Conservation (phyloP, 495 filamentous ascomycete species). For the Podospora comata region DNA sequence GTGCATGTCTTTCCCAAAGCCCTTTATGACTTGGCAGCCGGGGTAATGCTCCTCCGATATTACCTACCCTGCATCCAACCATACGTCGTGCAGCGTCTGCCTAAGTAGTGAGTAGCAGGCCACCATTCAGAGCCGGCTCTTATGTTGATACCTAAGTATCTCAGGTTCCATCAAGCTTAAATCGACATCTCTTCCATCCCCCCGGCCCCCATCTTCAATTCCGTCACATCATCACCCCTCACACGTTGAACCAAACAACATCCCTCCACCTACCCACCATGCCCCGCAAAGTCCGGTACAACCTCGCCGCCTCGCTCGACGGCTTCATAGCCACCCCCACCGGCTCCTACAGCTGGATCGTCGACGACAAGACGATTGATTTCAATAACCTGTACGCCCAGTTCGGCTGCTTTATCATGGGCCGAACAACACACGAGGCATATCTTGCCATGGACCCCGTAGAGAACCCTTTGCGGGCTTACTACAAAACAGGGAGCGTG, state of each 20-base stretch:
- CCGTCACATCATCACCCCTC: neutral
- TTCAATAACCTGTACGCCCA: neutral
- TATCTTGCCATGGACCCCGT: neutral
- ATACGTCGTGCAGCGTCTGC: neutral
- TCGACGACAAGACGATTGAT: constrained; percentile 18
- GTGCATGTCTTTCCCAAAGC: too few species aligned
- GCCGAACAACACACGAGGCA: neutral
- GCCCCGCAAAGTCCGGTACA: neutral
- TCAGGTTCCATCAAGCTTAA: too few species aligned
- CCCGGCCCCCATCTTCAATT: neutral
- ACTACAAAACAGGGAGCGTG: neutral
- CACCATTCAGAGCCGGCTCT: neutral
- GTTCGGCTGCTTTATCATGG: neutral
- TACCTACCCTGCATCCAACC: neutral
- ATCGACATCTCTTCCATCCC: too few species aligned
- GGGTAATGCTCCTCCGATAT: neutral
- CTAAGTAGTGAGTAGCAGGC: neutral
- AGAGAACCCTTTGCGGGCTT: neutral
- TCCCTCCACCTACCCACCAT: neutral
- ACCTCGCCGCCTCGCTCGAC: constrained; percentile 19
- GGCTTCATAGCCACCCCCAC: constrained; percentile 17
- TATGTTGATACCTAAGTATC: neutral
- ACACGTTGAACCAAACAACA: neutral
- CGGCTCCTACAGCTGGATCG: constrained; percentile 16
- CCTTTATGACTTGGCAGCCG: neutral